phyloP scores from a whole-genome alignment of 208 protist species.

The Trichomonas vaginalis region DNA sequence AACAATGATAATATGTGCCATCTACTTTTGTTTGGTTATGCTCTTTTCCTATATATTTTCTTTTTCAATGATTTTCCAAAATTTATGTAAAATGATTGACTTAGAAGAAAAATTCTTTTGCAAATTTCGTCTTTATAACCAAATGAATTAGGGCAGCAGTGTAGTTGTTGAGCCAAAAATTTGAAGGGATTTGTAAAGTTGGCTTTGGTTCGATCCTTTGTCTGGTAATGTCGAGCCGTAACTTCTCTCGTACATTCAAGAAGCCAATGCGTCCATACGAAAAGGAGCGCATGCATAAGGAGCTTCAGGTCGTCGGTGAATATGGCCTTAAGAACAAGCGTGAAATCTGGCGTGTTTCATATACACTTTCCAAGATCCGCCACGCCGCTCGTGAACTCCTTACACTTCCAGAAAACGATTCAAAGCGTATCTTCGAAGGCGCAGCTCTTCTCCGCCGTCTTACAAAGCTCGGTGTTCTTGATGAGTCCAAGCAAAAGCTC shows the following conservation, averaged over 20 bases:
- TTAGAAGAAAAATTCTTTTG: too few species aligned
- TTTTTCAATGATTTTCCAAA: too few species aligned
- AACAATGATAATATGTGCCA: too few species aligned
- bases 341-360: slow-evolving; percentile 95
- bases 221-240: slow-evolving; percentile 44
- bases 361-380: slow-evolving; percentile 93
- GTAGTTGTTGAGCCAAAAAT: too few species aligned
- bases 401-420: slow-evolving; percentile 91
- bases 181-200: too few species aligned
- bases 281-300: slow-evolving; percentile 96
- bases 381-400: slow-evolving; percentile 90
- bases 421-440: slow-evolving; percentile 84
- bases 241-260: slow-evolving; percentile 79
- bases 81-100: too few species aligned
- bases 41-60: too few species aligned
- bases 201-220: not conserved
- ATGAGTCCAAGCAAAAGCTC: slow-evolving; percentile 91
- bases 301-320: slow-evolving; percentile 95
- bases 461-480: slow-evolving; percentile 86
- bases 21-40: too few species aligned
- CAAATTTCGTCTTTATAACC: too few species aligned
- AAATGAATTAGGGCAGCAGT: too few species aligned
- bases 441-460: slow-evolving; percentile 92
- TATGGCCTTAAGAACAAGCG: slow-evolving; percentile 93
- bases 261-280: slow-evolving; percentile 96